These are phyloP conservation scores for Viola pubescens DNA, from an alignment of 441 rosid species.

Conservation along the genomic window DNA sequence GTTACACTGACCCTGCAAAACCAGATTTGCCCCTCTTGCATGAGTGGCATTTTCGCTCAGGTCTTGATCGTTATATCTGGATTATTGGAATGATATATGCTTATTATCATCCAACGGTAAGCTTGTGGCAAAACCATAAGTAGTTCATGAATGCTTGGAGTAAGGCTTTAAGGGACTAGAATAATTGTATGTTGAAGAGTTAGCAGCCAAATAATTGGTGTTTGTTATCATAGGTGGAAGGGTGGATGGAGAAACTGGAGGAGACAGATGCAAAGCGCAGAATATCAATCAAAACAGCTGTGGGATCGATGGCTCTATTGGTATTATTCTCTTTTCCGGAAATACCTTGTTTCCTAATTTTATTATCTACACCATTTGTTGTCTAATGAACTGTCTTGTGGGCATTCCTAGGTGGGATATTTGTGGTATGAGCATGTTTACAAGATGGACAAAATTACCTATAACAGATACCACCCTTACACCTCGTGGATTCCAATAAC, in stretches of 20 bases:
- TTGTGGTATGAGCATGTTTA: constrained; percentile 84
- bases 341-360: neutral
- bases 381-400: neutral
- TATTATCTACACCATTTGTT: neutral
- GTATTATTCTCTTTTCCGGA: constrained; percentile 42
- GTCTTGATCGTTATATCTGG: constrained; percentile 99
- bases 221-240: constrained; percentile 64
- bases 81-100: constrained; percentile 97
- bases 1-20: constrained; percentile 90
- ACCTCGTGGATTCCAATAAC: constrained; percentile 99
- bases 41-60: constrained; percentile 99
- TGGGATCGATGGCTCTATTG: constrained; percentile 47
- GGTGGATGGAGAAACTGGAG: constrained; percentile 98
- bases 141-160: constrained; percentile 15
- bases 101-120: constrained; percentile 92
- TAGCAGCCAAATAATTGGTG: constrained; percentile 5
- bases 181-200: neutral
- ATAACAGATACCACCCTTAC: constrained; percentile 96
- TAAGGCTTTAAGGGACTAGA: neutral
- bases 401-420: constrained; percentile 66
- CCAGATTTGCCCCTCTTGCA: constrained; percentile 69
- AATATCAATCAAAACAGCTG: constrained; percentile 55
- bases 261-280: constrained; percentile 71
- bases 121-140: constrained; percentile 15
- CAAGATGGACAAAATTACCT: constrained; percentile 83